A percentile compares a stretch with the other conserved stretches of the same genome.
These are phyloP conservation scores for Botrytis galanthina DNA, from an alignment of 2,329 filamentous ascomycete genomes.

Conservation along the genomic window DNA sequence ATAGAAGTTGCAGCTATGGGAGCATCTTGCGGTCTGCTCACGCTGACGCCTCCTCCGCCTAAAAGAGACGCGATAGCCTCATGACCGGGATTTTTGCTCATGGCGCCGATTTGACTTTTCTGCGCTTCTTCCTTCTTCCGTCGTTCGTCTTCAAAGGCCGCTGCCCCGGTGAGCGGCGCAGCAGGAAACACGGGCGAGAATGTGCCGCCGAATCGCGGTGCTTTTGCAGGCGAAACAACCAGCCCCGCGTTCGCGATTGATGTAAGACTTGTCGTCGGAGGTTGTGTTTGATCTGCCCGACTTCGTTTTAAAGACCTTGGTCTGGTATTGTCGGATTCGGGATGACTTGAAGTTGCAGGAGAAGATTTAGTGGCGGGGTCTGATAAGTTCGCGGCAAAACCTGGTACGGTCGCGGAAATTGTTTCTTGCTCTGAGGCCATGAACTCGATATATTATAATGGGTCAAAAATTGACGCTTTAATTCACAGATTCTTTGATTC, in stretches of 20 bases:
- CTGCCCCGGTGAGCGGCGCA: conserved; percentile 51
- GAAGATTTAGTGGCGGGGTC: conserved; percentile 27
- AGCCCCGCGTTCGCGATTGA: conserved; percentile 35
- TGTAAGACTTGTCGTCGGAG: conserved; percentile 26
- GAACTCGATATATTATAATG: conserved; percentile 21
- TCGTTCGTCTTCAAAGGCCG: conserved; percentile 54
- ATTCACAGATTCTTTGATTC: conserved; percentile 6
- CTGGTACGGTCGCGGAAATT: conserved; percentile 30
- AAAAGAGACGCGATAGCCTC: conserved; percentile 54
- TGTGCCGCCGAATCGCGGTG: conserved; percentile 35
- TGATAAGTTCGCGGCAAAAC: conserved; percentile 30
- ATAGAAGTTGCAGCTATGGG: conserved; percentile 38
- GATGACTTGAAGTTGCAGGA: conserved; percentile 21
- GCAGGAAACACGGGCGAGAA: conserved; percentile 40
- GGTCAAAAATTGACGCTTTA: background rate
- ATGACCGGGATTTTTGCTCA: conserved; percentile 55
- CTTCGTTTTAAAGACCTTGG: conserved; percentile 37
- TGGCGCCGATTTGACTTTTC: conserved; percentile 41
- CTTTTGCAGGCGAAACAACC: conserved; percentile 37
- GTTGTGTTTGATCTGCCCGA: conserved; percentile 32
- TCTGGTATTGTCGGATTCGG: conserved; percentile 29
- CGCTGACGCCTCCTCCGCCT: conserved; percentile 51
- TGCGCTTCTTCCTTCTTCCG: conserved; percentile 48
- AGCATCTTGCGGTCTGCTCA: conserved; percentile 56
- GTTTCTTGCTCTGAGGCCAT: conserved; percentile 37